phyloP scores from a whole-genome alignment of 495 filamentous ascomycete species.

The Neurospora discreta region DNA sequence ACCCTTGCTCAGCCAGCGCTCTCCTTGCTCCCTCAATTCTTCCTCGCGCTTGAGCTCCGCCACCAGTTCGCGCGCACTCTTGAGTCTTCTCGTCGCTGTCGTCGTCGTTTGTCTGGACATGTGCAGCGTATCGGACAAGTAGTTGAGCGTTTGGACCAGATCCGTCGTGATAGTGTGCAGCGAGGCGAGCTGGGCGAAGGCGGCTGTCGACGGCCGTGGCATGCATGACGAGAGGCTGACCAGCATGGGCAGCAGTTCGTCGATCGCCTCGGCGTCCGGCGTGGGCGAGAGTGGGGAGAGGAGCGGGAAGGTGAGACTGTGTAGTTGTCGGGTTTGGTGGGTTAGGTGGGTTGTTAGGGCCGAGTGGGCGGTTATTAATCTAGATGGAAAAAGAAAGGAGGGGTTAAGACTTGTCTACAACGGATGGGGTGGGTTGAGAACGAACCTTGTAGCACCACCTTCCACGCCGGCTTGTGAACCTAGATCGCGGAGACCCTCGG shows the following conservation, averaged over 20 bases:
- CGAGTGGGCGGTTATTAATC: conserved; percentile 78
- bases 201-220: conserved; percentile 40
- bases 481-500: conserved; percentile 64
- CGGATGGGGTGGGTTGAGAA: conserved; percentile 4
- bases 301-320: conserved; percentile 68
- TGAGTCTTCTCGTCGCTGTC: conserved; percentile 62
- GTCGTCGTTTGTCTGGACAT: conserved; percentile 84
- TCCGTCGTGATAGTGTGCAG: conserved; percentile 63
- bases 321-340: conserved; percentile 74
- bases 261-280: conserved; percentile 48
- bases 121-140: conserved; percentile 84
- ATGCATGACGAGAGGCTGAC: conserved; percentile 42
- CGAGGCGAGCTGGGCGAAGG: conserved; percentile 44
- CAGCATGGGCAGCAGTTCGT: conserved; percentile 55
- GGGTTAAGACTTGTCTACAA: conserved; percentile 11
- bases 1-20: conserved; percentile 65
- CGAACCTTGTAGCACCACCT: conserved; percentile 65
- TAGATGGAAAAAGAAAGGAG: conserved; percentile 21
- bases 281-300: conserved; percentile 45
- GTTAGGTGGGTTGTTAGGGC: conserved; percentile 72
- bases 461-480: conserved; percentile 74
- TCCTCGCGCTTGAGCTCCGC: conserved; percentile 73
- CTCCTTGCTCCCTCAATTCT: conserved; percentile 68
- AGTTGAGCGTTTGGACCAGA: conserved; percentile 66
- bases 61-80: conserved; percentile 67